These are phyloP conservation scores for Oryza brachyantha DNA, from an alignment of 176 grass and related monocot genomes.

Conservation along the genomic window DNA sequence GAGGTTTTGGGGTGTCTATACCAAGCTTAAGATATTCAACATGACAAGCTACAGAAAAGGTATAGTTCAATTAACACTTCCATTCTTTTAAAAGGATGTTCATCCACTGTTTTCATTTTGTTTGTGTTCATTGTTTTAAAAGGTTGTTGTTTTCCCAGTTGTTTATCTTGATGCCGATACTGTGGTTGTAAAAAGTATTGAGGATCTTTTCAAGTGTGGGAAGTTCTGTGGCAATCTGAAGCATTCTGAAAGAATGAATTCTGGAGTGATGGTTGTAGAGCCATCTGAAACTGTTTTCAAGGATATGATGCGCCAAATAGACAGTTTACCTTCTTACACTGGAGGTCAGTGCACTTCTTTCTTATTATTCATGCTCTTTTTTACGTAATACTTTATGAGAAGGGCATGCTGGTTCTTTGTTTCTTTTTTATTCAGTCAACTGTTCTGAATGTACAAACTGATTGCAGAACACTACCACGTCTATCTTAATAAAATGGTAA, in stretches of 20 bases:
- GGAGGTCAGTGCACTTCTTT: conserved; percentile 56
- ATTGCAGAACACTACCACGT: too few species aligned
- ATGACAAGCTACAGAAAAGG: conserved; percentile 85
- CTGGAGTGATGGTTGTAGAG: conserved; percentile 94
- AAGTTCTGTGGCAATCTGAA: conserved; percentile 96
- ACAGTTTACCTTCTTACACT: conserved; percentile 77
- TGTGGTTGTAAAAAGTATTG: conserved; percentile 86
- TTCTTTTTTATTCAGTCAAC: too few species aligned
- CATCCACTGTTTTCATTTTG: neutral
- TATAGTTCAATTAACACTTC: neutral
- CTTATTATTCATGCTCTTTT: neutral
- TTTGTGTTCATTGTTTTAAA: neutral
- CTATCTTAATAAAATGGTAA: too few species aligned
- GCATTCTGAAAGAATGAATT: conserved; percentile 98
- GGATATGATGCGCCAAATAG: conserved; percentile 91
- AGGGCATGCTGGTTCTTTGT: too few species aligned
- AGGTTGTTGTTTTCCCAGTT: conserved; percentile 45
- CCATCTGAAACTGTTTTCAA: conserved; percentile 80
- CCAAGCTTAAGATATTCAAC: conserved; percentile 93
- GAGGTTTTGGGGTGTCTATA: conserved; percentile 96
- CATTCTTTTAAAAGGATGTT: neutral
- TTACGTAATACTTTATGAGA: too few species aligned
- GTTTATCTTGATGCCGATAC: conserved; percentile 82
- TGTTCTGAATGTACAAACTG: too few species aligned
- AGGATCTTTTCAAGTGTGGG: conserved; percentile 89